Percentiles rank a stretch among this genome's conserved stretches.
phyloP scores from a whole-genome alignment of 2,329 filamentous ascomycete genomes.

The Westerdykella aurantiaca region DNA sequence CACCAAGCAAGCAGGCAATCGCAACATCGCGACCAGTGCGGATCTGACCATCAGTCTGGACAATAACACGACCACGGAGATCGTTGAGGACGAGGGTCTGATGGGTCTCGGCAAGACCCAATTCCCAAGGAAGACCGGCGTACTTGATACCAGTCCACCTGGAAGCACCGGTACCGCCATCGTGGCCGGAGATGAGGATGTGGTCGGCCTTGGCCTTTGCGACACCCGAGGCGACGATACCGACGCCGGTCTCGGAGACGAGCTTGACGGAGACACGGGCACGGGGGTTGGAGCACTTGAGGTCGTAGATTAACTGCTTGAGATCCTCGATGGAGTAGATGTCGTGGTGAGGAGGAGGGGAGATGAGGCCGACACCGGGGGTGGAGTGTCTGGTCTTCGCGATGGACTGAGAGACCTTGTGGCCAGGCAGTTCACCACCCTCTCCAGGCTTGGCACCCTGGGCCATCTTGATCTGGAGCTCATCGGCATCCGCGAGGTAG shows the following conservation, averaged over 20 bases:
- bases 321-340: slow-evolving; percentile 98
- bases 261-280: slow-evolving; percentile 94
- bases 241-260: slow-evolving; percentile 93
- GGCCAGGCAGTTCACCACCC: slow-evolving; percentile 91
- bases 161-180: slow-evolving; percentile 93
- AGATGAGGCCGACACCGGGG: slow-evolving; percentile 91
- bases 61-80: slow-evolving; percentile 87
- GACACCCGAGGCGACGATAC: slow-evolving; percentile 94
- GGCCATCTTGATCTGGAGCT: slow-evolving; percentile 99
- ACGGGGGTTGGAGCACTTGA: slow-evolving; percentile 92
- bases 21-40: slow-evolving; percentile 89
- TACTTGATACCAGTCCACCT: slow-evolving; percentile 99
- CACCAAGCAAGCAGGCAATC: slow-evolving; percentile 88
- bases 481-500: slow-evolving; percentile 90
- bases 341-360: slow-evolving; percentile 92
- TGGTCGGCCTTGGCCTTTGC: slow-evolving; percentile 97
- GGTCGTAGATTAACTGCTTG: slow-evolving; percentile 95
- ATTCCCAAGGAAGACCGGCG: slow-evolving; percentile 90
- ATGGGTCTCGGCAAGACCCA: slow-evolving; percentile 94
- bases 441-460: slow-evolving; percentile 97
- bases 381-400: slow-evolving; percentile 93
- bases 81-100: slow-evolving; percentile 95
- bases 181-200: slow-evolving; percentile 93
- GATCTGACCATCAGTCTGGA: slow-evolving; percentile 93
- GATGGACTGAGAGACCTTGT: slow-evolving; percentile 94